Percentiles rank a stretch among this genome's conserved stretches.
Evolutionary conservation across 148 eudicot genomes (phyloP).

Genomic region (Rhododendron henanense): DNA sequence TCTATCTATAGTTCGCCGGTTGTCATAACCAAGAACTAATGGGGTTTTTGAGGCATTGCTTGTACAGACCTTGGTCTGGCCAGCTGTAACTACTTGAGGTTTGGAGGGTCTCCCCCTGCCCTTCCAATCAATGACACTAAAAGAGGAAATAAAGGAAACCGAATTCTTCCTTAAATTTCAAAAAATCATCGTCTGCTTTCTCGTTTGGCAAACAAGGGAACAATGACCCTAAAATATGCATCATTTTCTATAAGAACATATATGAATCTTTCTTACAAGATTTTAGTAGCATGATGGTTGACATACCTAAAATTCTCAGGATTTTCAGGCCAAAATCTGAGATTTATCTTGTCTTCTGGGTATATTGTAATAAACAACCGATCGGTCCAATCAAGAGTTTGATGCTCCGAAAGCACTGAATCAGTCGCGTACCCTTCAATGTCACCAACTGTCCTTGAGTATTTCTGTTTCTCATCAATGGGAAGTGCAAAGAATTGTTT

Average conservation of each 20-base stretch:
- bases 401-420: no score
- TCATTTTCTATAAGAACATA: not conserved
- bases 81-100: not conserved
- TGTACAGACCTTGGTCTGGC: not conserved
- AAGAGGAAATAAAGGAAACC: not conserved
- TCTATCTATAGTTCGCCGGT: not conserved
- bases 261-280: not conserved
- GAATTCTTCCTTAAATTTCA: no score
- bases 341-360: slow-evolving; percentile 42
- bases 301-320: slow-evolving; percentile 49
- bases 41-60: not conserved
- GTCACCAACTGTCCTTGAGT: slow-evolving; percentile 28
- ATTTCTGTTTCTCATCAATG: slow-evolving; percentile 46
- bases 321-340: slow-evolving; percentile 54
- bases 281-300: not conserved
- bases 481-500: slow-evolving; percentile 54
- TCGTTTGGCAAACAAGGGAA: no score
- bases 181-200: no score
- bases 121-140: not conserved
- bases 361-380: slow-evolving; percentile 25
- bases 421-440: slow-evolving; percentile 26
- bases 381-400: no score
- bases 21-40: not conserved
- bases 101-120: not conserved
- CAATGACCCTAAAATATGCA: no score